Evolutionary conservation across 2,329 filamentous ascomycete species (phyloP).

Genomic region (Exophiala dermatitidis): DNA sequence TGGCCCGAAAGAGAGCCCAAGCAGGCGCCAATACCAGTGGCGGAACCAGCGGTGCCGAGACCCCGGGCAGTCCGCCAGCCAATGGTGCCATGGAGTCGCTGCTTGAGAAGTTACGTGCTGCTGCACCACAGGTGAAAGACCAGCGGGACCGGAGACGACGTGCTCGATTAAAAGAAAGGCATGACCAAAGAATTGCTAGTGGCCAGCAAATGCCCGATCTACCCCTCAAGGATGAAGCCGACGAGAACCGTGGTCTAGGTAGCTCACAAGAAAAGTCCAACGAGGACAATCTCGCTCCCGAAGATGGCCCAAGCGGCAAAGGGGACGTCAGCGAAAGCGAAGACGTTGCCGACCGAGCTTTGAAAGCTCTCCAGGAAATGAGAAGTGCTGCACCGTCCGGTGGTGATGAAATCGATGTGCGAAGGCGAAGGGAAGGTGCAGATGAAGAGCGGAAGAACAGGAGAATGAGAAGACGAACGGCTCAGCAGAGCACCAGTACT

Average conservation of each 20-base stretch:
- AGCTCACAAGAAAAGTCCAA: slow-evolving; percentile 26
- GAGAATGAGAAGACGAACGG: slow-evolving; percentile 59
- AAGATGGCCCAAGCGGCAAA: slow-evolving; percentile 27
- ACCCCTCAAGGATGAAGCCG: slow-evolving; percentile 48
- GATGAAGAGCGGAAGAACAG: slow-evolving; percentile 68
- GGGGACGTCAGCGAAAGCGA: slow-evolving; percentile 48
- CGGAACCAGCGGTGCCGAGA: slow-evolving; percentile 27
- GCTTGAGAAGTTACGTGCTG: slow-evolving; percentile 87
- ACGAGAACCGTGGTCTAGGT: slow-evolving; percentile 40
- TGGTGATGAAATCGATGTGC: slow-evolving; percentile 48
- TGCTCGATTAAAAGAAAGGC: slow-evolving; percentile 79
- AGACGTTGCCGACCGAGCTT: slow-evolving; percentile 79
- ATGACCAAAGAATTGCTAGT: slow-evolving; percentile 81
- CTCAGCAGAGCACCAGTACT: slow-evolving; percentile 34
- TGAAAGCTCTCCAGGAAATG: slow-evolving; percentile 75
- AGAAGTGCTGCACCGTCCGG: slow-evolving; percentile 48
- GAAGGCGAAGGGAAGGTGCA: slow-evolving; percentile 64
- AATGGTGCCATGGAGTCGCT: slow-evolving; percentile 94
- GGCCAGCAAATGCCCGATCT: slow-evolving; percentile 80
- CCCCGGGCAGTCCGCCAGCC: slow-evolving; percentile 53
- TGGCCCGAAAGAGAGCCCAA: slow-evolving; percentile 70
- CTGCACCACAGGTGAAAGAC: slow-evolving; percentile 81
- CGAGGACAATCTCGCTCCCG: slow-evolving; percentile 19
- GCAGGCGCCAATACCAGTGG: slow-evolving; percentile 43
- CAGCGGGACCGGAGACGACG: slow-evolving; percentile 81